These are phyloP conservation scores for Vaccinium corymbosum DNA, from an alignment of 148 eudicot species.

Conservation along the genomic window DNA sequence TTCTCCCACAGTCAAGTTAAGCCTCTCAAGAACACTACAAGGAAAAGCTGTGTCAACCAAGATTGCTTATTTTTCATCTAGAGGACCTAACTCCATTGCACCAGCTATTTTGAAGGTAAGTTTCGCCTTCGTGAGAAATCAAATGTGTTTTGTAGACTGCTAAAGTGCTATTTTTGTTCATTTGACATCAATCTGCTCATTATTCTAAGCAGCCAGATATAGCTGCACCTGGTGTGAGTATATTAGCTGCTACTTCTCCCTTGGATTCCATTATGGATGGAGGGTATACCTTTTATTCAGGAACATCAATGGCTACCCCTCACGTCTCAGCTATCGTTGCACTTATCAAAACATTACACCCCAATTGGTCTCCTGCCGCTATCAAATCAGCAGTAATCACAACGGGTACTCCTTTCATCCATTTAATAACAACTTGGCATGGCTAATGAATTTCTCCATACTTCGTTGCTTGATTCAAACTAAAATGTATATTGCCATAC, in stretches of 20 bases:
- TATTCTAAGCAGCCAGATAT: background rate
- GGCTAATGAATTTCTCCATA: background rate
- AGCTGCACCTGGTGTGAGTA: background rate
- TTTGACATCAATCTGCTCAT: background rate
- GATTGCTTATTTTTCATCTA: background rate
- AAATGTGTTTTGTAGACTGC: background rate
- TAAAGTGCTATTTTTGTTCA: background rate
- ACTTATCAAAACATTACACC: background rate
- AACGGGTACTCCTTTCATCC: background rate
- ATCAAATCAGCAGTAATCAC: constrained; percentile 3
- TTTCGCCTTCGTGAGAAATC: background rate
- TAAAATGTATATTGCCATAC: background rate
- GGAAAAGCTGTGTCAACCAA: background rate
- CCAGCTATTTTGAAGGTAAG: background rate
- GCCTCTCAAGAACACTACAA: background rate
- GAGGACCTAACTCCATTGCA: background rate
- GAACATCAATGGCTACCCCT: background rate
- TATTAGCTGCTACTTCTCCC: background rate
- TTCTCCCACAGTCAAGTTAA: background rate
- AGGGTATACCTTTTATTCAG: background rate
- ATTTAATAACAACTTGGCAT: background rate
- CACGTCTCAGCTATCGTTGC: background rate
- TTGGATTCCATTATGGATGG: background rate
- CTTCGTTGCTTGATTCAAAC: background rate
- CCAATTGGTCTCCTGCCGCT: background rate